Evolutionary conservation across 768 basidiomycete genomes (phyloP), one percentile per base, ranked within the genome.

Genomic region (Coprinopsis marcescibilis): DNA sequence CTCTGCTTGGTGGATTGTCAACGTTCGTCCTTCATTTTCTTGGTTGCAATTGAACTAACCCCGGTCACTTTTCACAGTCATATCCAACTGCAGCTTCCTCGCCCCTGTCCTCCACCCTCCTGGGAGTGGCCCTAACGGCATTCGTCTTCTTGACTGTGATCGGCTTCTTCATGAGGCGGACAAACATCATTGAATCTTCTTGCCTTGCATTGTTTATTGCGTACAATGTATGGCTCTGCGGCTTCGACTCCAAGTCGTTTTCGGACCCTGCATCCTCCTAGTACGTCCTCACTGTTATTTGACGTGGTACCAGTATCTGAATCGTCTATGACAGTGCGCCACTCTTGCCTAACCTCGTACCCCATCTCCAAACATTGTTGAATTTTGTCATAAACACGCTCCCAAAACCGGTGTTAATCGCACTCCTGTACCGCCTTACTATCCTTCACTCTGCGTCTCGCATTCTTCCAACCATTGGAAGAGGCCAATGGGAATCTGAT

Each of bases 171-270:
- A 64, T 93, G 52, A 80, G 90, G 45, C 76, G 89, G 43, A 95
- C 93, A 33, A 95, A 95, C 57, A 86, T 95, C 40, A 85, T 96
- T 46, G 94, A 97, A 63, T 91, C 91, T 2, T 83, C 87, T 2
- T 81, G 88, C 39, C 78, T 97, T 21, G 84, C 89, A 2, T 71
- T 94, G 21, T 90, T 94, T 62, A 77, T 96, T 33, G 89, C 90
- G 4, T 92, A 89, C 63, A 90, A 90, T 53, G 77, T 93, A 26
- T 93, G 91, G 91, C 72, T 92, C 26, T 90, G 89, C 58, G 87
- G 87, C 14, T 83, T 86, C 54, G 85, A 87, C 61, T 77, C 80
- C 53, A 76, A 78, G 45, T 80, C 85, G 0, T 81, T 83, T 53
- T 80, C 79, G 21, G 82, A 86, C 57, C 78, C 83, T 8, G 79